Conservation (phyloP, 352 stramenopile species). For the Globisporangium cylindrosporum region DNA sequence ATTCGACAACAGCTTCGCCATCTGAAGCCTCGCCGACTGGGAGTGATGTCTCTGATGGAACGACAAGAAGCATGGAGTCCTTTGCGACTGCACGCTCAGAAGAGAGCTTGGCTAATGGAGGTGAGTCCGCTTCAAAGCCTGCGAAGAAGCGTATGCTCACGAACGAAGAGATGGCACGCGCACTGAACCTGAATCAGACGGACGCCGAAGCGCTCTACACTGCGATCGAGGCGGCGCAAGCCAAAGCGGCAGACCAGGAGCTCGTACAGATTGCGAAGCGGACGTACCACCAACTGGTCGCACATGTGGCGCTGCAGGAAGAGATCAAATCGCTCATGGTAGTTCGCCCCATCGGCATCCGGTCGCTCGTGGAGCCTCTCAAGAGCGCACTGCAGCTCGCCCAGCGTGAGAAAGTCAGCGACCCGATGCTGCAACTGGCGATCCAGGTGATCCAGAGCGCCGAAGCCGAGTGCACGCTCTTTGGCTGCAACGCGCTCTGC, state of each 20-base stretch:
- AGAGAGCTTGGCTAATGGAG: background rate
- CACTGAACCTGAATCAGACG: constrained; percentile 54
- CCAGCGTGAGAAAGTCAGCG: constrained; percentile 42
- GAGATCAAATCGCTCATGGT: constrained; percentile 76
- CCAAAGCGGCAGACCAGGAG: constrained; percentile 54
- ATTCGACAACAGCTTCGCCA: background rate
- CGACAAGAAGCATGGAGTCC: background rate
- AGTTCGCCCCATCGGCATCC: constrained; percentile 66
- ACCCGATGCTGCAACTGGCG: constrained; percentile 51
- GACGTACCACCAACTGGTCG: constrained; percentile 70
- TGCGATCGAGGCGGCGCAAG: constrained; percentile 56
- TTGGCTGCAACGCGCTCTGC: constrained; percentile 64
- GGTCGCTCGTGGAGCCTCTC: constrained; percentile 61
- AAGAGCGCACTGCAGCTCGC: constrained; percentile 53
- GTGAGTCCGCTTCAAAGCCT: background rate
- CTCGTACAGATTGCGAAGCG: constrained; percentile 49
- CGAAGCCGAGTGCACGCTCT: constrained; percentile 81
- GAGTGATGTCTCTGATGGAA: background rate
- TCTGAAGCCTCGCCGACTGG: background rate
- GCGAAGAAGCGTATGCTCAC: constrained; percentile 17
- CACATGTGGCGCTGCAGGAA: constrained; percentile 69
- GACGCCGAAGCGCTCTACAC: constrained; percentile 80
- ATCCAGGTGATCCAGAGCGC: constrained; percentile 67
- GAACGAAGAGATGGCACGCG: constrained; percentile 43
- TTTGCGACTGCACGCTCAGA: background rate